Base-by-base conservation (phyloP, 768 basidiomycete genomes). In the Suillus americanus region DNA sequence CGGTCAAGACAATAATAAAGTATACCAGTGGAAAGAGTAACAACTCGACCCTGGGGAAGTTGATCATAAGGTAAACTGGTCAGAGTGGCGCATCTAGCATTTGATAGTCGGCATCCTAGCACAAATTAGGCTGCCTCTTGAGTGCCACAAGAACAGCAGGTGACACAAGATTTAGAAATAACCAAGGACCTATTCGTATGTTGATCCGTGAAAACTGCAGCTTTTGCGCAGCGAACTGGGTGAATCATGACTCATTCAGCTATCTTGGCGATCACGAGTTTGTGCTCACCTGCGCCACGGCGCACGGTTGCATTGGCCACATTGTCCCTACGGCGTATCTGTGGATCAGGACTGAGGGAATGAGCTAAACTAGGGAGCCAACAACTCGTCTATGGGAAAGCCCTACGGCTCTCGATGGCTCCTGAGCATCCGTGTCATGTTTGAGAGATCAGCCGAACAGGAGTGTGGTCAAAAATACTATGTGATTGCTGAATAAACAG, bases 401-500 rank as follows among this genome's bases (percentile, higher is more conserved):
- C 16, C 51, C 18, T 20, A 5, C 18, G 9, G 35, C 35, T 9
- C 35, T 35, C 35, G 33, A 33, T 12, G 28, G 16, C 51, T 53
- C 5, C 51, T 18, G 30, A 33, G 3, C 18, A 20, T 16, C 16
- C 25, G 48, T 28, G 50, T 9, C 2, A 18, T 28, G 25, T 28
- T 51, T 18, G 25, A 51, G 14, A 28, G 14, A 8, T 14, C 25
- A 14, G 25, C 16, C 48, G 7, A 16, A 50, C 25, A 50, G 14
- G 7, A 6, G 25, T 50, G 25, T 14, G 30, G 53, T 54, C 30
- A 54, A 54, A 54, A 54, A 54, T 54, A 54, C 16, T 33, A 54
- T 33, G 53, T 20, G 53, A 54, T 54, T 30, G 51, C 51, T 53
- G 51, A 33, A 53, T 30, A 53, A 30, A 53, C 56, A 57, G 23